Conservation (phyloP, 1,139 yeast genomes). For the Debaryomyces sp. region DNA sequence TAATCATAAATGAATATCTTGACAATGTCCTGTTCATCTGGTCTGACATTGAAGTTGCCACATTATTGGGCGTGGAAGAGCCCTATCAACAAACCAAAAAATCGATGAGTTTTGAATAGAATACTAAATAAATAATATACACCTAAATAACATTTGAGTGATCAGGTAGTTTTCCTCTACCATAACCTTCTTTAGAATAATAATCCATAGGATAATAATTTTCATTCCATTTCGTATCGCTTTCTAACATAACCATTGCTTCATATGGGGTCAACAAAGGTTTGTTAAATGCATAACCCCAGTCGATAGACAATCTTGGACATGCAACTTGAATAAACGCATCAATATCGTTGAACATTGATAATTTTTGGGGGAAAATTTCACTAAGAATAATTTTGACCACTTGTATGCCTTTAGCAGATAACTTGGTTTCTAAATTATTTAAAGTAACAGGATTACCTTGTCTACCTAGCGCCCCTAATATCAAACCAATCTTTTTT, state of each 20-base stretch:
- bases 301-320: conserved; percentile 92
- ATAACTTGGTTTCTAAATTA: conserved; percentile 58
- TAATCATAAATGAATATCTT: conserved; percentile 44
- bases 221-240: conserved; percentile 69
- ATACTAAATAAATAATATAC: background rate
- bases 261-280: conserved; percentile 96
- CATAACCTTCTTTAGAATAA: conserved; percentile 88
- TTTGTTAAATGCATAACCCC: conserved; percentile 97
- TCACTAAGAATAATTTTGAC: conserved; percentile 88
- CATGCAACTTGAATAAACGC: conserved; percentile 98
- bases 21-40: conserved; percentile 44
- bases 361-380: conserved; percentile 87
- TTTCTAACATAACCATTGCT: conserved; percentile 84
- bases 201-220: conserved; percentile 93
- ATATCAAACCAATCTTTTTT: conserved; percentile 74
- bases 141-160: conserved; percentile 16
- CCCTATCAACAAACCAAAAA: conserved; percentile 13
- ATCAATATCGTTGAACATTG: conserved; percentile 94
- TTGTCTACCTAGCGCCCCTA: conserved; percentile 97
- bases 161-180: conserved; percentile 76
- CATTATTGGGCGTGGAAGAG: conserved; percentile 63
- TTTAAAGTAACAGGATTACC: conserved; percentile 82
- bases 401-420: conserved; percentile 60
- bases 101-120: conserved; percentile 8
- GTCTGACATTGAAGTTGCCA: conserved; percentile 62